phyloP scores from a whole-genome alignment of 176 grass and related monocot genomes.

The Carex myosuroides region DNA sequence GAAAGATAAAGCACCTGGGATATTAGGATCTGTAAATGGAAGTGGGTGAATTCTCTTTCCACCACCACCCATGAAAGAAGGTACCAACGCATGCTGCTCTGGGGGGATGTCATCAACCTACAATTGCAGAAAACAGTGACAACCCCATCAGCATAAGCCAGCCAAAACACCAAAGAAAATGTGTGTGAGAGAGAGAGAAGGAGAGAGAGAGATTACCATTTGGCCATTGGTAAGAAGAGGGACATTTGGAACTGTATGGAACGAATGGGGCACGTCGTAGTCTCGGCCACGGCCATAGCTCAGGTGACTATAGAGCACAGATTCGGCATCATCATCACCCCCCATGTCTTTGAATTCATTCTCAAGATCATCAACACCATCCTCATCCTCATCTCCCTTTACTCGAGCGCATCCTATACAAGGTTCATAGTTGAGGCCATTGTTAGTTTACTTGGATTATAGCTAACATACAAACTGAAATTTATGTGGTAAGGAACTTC shows the following conservation, averaged over 20 bases:
- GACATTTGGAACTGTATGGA: slow-evolving; percentile 51
- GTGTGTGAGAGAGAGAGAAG: not conserved
- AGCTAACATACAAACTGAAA: not conserved
- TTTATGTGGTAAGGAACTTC: too few relatives aligned
- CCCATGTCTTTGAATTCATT: slow-evolving; percentile 71
- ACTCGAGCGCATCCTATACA: slow-evolving; percentile 56
- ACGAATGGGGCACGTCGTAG: slow-evolving; percentile 26
- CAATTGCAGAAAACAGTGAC: not conserved
- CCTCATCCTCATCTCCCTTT: slow-evolving; percentile 84
- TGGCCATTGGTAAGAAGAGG: slow-evolving; percentile 87
- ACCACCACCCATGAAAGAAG: slow-evolving; percentile 68
- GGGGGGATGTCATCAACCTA: slow-evolving; percentile 89
- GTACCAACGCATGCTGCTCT: slow-evolving; percentile 91
- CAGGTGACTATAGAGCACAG: slow-evolving; percentile 63
- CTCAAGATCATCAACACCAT: slow-evolving; percentile 71
- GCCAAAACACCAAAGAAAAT: not conserved
- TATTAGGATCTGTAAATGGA: slow-evolving; percentile 61
- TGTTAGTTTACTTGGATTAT: not conserved
- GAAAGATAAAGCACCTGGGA: slow-evolving; percentile 39
- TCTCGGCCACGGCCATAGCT: slow-evolving; percentile 65
- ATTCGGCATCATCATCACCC: slow-evolving; percentile 42
- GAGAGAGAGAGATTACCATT: slow-evolving; percentile 38
- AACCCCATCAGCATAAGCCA: not conserved
- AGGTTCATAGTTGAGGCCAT: not conserved
- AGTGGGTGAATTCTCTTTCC: slow-evolving; percentile 88